Base-by-base conservation (phyloP, 177 flowering plant species). In the Telopea speciosissima region DNA sequence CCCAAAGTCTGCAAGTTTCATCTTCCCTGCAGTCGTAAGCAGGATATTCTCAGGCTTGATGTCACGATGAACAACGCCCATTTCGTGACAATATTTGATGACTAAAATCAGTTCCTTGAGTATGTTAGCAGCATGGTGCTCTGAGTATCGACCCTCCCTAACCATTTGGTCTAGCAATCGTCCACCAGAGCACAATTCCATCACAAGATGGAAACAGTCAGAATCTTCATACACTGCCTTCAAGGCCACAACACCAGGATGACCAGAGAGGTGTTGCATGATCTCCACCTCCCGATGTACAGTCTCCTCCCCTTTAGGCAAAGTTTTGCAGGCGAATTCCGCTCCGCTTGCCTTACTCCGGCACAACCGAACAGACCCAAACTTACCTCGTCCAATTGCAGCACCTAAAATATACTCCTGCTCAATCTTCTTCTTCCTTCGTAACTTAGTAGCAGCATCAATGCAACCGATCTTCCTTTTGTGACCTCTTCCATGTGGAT, bases 51-150 rank as follows among this genome's bases (percentile, higher is more conserved):
- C 98, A 10, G 98, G 99, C 87, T 95, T 95, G 63, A 95, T 84
- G 71, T 95, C 98, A 72, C 97, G 81, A 68, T 95, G 99, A 11
- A 95, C 98, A 66, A 91, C 99, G 24, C 98, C 99, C 98, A 95
- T 95, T 24, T 95, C 97, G 80, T 95, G 99, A 71, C 99, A 95
- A 78, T 95, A 95, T 83, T 88, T 88, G 49, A 95, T 83, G 17
- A 90, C 95, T 69, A 81, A 66, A 85, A 90, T 82, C 72, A 93
- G 76, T 45, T 95, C 98, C 87, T 85, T 91, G 62, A 95, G 75
- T 70, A 89, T 73, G 80, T 80, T 85, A 62, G 98, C 99, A 40
- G 97, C 92, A 28, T 83, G 85, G 3, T 85, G 87, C 79, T 92
- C 98, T 0, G 96, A 83, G 73, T 79, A 88, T 67, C 21, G 74